These are phyloP conservation scores for Apodospora peruviana DNA, from an alignment of 495 filamentous ascomycete species.

Conservation along the genomic window DNA sequence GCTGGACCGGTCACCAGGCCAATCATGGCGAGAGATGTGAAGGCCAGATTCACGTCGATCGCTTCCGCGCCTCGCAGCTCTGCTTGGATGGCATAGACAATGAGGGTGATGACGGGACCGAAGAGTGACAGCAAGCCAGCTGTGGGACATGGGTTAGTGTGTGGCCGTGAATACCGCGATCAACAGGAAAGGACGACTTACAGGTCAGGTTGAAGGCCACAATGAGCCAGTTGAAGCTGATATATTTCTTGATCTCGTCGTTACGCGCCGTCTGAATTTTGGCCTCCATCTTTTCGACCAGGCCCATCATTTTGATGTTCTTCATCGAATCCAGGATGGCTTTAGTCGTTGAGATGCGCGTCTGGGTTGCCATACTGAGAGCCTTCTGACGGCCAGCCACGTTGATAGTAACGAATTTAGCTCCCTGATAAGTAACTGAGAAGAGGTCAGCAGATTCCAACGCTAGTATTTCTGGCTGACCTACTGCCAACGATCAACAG, in stretches of 20 bases:
- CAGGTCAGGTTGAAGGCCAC: constrained; percentile 4
- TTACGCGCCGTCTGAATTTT: constrained; percentile 5
- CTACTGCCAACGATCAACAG: constrained; percentile 44
- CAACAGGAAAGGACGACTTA: no score
- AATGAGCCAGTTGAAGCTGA: constrained; percentile 2
- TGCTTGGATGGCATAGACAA: constrained; percentile 24
- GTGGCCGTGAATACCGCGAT: no score
- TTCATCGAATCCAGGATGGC: constrained; percentile 53
- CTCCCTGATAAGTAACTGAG: constrained; percentile 23
- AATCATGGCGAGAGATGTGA: constrained; percentile 25
- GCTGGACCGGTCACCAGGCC: constrained; percentile 21
- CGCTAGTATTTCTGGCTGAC: constrained; percentile 21
- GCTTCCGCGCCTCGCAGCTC: constrained; percentile 9
- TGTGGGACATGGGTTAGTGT: background rate
- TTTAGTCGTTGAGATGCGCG: constrained; percentile 46
- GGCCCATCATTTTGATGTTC: constrained; percentile 56
- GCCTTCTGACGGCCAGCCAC: constrained; percentile 38
- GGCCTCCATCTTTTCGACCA: constrained; percentile 32
- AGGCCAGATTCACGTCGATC: constrained; percentile 16
- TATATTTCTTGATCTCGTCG: background rate
- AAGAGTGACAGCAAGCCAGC: constrained; percentile 17
- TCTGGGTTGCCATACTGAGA: constrained; percentile 46
- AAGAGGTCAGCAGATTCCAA: no score
- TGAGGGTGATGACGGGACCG: constrained; percentile 26
- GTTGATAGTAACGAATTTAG: constrained; percentile 35